Conservation (phyloP, 116 monocot species). For the Zostera marina region DNA sequence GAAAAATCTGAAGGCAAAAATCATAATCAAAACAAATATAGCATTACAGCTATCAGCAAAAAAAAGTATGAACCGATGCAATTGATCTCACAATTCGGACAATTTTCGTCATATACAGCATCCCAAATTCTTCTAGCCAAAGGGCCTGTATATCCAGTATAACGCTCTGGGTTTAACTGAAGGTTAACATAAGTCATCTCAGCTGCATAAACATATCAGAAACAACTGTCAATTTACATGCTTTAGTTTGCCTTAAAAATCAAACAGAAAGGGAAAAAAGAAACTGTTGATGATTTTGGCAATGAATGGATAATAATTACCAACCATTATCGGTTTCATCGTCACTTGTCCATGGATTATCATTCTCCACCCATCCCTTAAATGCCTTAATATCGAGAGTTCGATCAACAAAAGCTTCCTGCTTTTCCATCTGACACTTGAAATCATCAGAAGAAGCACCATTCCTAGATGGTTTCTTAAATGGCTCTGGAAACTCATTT, state of each 20-base stretch:
- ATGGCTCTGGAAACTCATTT: slow-evolving; percentile 76
- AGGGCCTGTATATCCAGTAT: slow-evolving; percentile 73
- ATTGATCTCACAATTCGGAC: slow-evolving; percentile 46
- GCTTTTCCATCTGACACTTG: slow-evolving; percentile 80
- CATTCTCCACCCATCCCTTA: slow-evolving; percentile 70
- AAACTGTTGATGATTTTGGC: neutral
- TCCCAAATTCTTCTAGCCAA: slow-evolving; percentile 90
- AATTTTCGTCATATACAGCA: slow-evolving; percentile 69
- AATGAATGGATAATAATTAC: no score
- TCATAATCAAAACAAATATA: slow-evolving; percentile 1
- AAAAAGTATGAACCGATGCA: neutral
- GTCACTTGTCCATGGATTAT: slow-evolving; percentile 96
- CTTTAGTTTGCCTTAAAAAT: neutral
- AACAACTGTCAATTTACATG: neutral
- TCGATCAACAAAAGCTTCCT: slow-evolving; percentile 75
- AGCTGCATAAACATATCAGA: slow-evolving; percentile 28
- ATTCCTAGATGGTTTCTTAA: slow-evolving; percentile 39
- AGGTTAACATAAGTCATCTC: slow-evolving; percentile 99
- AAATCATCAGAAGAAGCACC: slow-evolving; percentile 44
- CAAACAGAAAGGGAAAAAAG: neutral
- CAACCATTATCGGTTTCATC: slow-evolving; percentile 95
- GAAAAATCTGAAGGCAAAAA: slow-evolving; percentile 56
- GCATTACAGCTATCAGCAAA: neutral
- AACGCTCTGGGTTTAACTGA: slow-evolving; percentile 91
- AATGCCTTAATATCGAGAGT: slow-evolving; percentile 75